A percentile compares a stretch with the other conserved stretches of the same genome.
These are phyloP conservation scores for Crotalaria pallida DNA, from an alignment of 306 rosid genomes.

Conservation along the genomic window DNA sequence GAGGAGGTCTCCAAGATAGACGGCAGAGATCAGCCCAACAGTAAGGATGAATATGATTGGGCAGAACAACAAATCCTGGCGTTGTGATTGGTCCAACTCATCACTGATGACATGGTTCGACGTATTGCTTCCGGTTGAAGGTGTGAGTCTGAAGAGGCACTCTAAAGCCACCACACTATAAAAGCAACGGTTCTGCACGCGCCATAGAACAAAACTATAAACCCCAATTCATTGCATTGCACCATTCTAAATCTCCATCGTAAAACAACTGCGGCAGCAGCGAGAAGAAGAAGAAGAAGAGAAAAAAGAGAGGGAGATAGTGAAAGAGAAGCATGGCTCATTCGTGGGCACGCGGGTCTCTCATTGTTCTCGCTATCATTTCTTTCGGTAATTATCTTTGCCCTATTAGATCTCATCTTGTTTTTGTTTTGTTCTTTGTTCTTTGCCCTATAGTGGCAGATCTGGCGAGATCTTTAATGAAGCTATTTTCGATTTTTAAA, in stretches of 20 bases:
- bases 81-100: constrained; percentile 83
- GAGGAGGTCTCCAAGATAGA: constrained; percentile 3
- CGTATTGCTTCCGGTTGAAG: constrained; percentile 6
- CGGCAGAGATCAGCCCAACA: constrained; percentile 61
- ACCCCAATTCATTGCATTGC: neutral
- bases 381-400: constrained; percentile 43
- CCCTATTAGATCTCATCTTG: constrained; percentile 37
- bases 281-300: neutral
- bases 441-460: neutral
- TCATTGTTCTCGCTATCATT: constrained; percentile 61
- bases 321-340: constrained; percentile 47
- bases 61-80: neutral
- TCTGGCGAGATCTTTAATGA: constrained; percentile 10
- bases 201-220: neutral
- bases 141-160: constrained; percentile 17
- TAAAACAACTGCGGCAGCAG: neutral
- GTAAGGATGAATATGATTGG: constrained; percentile 48
- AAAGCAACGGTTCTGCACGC: constrained; percentile 23
- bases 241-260: neutral
- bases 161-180: constrained; percentile 22
- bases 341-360: constrained; percentile 60
- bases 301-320: neutral
- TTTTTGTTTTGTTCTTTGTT: neutral
- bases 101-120: constrained; percentile 55
- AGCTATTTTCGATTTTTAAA: neutral